Conservation (phyloP, 805 yeast species). For the Sporopachydermia quercuum region DNA sequence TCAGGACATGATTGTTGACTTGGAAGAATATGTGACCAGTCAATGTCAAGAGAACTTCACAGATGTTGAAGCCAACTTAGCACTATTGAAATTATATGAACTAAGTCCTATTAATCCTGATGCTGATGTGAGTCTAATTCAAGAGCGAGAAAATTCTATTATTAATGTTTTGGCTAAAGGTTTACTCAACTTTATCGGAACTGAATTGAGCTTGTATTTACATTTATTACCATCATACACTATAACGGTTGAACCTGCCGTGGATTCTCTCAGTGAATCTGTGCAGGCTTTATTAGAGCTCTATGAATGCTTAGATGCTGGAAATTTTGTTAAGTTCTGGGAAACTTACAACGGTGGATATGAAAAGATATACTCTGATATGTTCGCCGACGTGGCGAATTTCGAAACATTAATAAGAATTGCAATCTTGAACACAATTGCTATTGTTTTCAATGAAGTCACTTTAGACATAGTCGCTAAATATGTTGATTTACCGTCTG, state of each 20-base stretch:
- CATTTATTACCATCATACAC: constrained; percentile 30
- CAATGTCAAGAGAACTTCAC: constrained; percentile 24
- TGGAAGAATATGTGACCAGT: constrained; percentile 27
- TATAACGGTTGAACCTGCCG: constrained; percentile 12
- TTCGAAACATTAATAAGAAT: constrained; percentile 19
- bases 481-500: not conserved
- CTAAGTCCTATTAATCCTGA: constrained; percentile 18
- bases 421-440: constrained; percentile 17
- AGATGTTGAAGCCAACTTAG: constrained; percentile 30
- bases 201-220: constrained; percentile 28
- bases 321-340: constrained; percentile 20
- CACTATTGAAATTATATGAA: constrained; percentile 29
- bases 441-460: not conserved
- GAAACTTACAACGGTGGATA: constrained; percentile 16
- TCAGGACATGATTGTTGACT: constrained; percentile 24
- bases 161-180: constrained; percentile 26
- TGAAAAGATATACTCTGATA: constrained; percentile 3
- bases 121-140: constrained; percentile 18
- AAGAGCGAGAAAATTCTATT: constrained; percentile 24
- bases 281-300: constrained; percentile 16
- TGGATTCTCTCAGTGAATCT: constrained; percentile 13
- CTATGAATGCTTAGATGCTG: constrained; percentile 16
- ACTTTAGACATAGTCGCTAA: not conserved
- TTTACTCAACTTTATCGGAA: constrained; percentile 23
- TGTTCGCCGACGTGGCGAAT: constrained; percentile 18